These are phyloP conservation scores for Xenoacremonium recifei DNA, from an alignment of 2,329 filamentous ascomycete species.

Conservation along the genomic window DNA sequence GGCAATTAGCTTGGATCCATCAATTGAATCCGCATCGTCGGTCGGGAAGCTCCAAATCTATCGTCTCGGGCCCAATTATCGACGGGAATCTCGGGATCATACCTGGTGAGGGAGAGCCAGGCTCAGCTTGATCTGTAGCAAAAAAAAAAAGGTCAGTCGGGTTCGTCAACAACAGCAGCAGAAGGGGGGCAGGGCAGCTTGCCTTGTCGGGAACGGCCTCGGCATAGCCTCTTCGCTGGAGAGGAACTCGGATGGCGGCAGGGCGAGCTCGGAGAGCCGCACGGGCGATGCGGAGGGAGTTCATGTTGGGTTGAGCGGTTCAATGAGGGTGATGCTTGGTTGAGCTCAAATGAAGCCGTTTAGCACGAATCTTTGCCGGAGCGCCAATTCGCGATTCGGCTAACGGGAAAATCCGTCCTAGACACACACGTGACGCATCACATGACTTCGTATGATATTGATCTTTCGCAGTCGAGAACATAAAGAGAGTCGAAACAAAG, in stretches of 20 bases:
- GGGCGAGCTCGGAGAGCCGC: constrained; percentile 82
- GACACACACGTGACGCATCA: constrained; percentile 30
- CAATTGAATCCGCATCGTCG: constrained; percentile 23
- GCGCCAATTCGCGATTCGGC: constrained; percentile 39
- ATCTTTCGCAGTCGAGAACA: too few species aligned
- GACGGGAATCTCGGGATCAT: constrained; percentile 42
- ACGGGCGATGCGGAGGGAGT: constrained; percentile 89
- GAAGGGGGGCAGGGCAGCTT: constrained; percentile 34
- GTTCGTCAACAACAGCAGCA: constrained; percentile 20
- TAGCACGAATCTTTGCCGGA: constrained; percentile 48
- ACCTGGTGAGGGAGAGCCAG: constrained; percentile 98
- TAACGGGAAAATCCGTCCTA: constrained; percentile 39
- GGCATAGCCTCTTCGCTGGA: constrained; percentile 89
- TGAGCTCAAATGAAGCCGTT: constrained; percentile 42
- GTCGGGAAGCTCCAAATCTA: constrained; percentile 26
- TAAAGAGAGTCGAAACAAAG: too few species aligned
- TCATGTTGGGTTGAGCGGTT: constrained; percentile 68
- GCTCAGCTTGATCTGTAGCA: constrained; percentile 92
- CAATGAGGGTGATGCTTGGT: constrained; percentile 49
- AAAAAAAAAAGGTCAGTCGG: constrained; percentile 27
- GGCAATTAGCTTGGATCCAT: constrained; percentile 47
- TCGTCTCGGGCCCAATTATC: constrained; percentile 22
- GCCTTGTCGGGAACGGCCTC: constrained; percentile 83
- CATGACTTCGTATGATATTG: too few species aligned
- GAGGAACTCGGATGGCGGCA: constrained; percentile 69